Percentiles rank a stretch among this genome's conserved stretches.
Conservation (phyloP, 352 stramenopile genomes). For the Globisporangium carolinianum region DNA sequence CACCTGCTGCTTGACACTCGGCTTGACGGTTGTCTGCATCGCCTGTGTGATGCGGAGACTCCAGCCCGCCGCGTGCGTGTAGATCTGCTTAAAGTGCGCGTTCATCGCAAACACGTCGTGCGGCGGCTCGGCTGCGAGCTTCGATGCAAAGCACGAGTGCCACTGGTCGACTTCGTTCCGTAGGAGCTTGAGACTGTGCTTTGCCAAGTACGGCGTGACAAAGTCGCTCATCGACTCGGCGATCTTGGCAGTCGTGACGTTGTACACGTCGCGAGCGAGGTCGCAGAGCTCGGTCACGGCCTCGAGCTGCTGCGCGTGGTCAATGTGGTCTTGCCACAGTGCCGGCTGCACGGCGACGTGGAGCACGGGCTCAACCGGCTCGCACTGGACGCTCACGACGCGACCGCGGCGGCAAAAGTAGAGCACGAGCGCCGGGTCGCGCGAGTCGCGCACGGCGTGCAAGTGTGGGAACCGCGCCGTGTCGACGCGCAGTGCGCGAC, state of each 20-base stretch:
- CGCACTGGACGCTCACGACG: constrained; percentile 71
- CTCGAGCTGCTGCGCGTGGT: constrained; percentile 53
- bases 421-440: constrained; percentile 59
- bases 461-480: constrained; percentile 62
- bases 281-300: constrained; percentile 71
- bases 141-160: constrained; percentile 74
- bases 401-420: constrained; percentile 73
- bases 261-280: constrained; percentile 65
- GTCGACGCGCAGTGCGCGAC: constrained; percentile 70
- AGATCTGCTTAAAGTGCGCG: constrained; percentile 75
- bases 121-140: constrained; percentile 64
- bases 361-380: constrained; percentile 74
- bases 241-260: constrained; percentile 71
- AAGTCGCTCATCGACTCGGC: constrained; percentile 69
- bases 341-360: constrained; percentile 77
- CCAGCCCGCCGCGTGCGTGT: constrained; percentile 67
- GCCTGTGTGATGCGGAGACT: constrained; percentile 71
- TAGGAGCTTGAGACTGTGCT: constrained; percentile 67
- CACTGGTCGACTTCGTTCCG: constrained; percentile 79
- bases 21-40: constrained; percentile 76
- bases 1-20: constrained; percentile 47
- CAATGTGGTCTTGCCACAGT: constrained; percentile 77
- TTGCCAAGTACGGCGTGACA: constrained; percentile 56
- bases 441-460: constrained; percentile 38
- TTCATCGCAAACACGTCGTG: constrained; percentile 78